These are phyloP conservation scores for Kwoniella heveanensis DNA, from an alignment of 768 basidiomycete genomes.

Conservation along the genomic window DNA sequence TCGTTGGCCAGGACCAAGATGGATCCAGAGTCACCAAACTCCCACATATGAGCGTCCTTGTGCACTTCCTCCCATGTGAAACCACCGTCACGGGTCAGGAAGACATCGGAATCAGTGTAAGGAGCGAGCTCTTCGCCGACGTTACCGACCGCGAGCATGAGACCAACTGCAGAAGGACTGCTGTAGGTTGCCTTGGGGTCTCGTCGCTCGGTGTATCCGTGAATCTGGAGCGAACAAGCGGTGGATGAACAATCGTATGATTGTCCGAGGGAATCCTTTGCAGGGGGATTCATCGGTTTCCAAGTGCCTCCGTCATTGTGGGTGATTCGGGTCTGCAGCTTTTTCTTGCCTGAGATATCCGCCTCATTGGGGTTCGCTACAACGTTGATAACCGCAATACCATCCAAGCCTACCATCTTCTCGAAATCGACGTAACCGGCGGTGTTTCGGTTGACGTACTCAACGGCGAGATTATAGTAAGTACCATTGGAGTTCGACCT, in stretches of 20 bases:
- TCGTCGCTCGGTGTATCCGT: conserved; percentile 90
- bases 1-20: conserved; percentile 92
- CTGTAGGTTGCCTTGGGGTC: conserved; percentile 93
- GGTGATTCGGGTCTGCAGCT: conserved; percentile 81
- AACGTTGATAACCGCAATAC: conserved; percentile 89
- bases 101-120: conserved; percentile 88
- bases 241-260: conserved; percentile 70
- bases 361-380: conserved; percentile 82
- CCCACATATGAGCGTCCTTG: conserved; percentile 97
- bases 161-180: conserved; percentile 83
- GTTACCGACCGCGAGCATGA: conserved; percentile 91
- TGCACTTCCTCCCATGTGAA: conserved; percentile 99
- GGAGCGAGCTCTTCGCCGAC: conserved; percentile 79
- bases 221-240: conserved; percentile 81
- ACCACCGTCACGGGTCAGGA: conserved; percentile 92
- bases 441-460: conserved; percentile 86
- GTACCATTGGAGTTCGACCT: conserved; percentile 99
- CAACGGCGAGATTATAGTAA: conserved; percentile 83
- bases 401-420: conserved; percentile 93
- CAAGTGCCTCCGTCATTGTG: conserved; percentile 97
- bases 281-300: conserved; percentile 78
- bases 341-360: conserved; percentile 68
- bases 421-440: conserved; percentile 93
- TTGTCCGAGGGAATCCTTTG: conserved; percentile 71
- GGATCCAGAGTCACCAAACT: conserved; percentile 96